phyloP scores from a whole-genome alignment of 345 rosid genomes.

The Physaria fendleri region DNA sequence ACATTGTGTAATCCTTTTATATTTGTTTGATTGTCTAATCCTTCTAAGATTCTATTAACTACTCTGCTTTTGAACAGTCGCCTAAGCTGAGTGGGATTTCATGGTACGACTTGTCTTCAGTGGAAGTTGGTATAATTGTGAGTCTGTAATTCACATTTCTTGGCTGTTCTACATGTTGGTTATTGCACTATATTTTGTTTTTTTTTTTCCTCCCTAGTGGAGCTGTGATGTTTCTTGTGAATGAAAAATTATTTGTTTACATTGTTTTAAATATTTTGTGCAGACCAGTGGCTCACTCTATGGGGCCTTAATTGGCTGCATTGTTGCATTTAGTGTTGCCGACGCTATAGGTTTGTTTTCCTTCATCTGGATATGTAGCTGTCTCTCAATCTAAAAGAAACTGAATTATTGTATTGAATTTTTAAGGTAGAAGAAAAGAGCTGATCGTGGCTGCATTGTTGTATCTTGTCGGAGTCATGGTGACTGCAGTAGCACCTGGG shows the following conservation, averaged over 20 bases:
- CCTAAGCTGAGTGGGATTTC: slow-evolving; percentile 66
- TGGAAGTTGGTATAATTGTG: slow-evolving; percentile 87
- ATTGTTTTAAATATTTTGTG: slow-evolving; percentile 17
- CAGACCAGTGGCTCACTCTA: slow-evolving; percentile 99
- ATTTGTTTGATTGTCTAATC: background rate
- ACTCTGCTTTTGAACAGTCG: slow-evolving; percentile 53
- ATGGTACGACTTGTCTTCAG: slow-evolving; percentile 79
- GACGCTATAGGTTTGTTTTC: slow-evolving; percentile 67
- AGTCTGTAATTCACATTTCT: slow-evolving; percentile 37
- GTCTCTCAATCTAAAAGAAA: slow-evolving; percentile 8
- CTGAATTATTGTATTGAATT: slow-evolving; percentile 23
- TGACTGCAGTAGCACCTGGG: slow-evolving; percentile 69
- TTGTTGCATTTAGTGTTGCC: slow-evolving; percentile 77
- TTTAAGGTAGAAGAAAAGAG: slow-evolving; percentile 89
- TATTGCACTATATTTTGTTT: background rate
- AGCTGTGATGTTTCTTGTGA: slow-evolving; percentile 2
- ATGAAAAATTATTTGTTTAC: background rate
- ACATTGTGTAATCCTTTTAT: background rate
- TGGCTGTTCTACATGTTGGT: slow-evolving; percentile 2
- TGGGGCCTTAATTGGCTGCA: slow-evolving; percentile 92
- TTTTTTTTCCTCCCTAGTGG: background rate
- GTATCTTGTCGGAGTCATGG: slow-evolving; percentile 80
- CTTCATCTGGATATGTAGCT: background rate
- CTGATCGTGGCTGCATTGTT: slow-evolving; percentile 58
- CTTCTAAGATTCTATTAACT: background rate